phyloP scores from a whole-genome alignment of 2,329 filamentous ascomycete species.

The Colletotrichum sp. region DNA sequence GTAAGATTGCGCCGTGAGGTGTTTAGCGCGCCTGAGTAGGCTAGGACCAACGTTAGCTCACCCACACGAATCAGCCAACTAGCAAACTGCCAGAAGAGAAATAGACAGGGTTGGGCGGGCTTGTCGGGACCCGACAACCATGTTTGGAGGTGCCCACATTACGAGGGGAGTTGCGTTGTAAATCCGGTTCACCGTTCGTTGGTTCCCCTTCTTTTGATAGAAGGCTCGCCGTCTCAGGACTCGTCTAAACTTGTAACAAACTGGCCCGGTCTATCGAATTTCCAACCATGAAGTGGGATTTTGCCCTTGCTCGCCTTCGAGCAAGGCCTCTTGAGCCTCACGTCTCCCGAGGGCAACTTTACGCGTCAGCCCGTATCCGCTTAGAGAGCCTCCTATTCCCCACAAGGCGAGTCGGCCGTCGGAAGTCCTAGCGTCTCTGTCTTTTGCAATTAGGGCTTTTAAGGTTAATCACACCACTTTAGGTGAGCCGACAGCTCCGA shows the following conservation, averaged over 20 bases:
- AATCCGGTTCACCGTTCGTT: not conserved
- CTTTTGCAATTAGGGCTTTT: not conserved
- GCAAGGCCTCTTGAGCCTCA: not conserved
- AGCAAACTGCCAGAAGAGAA: not conserved
- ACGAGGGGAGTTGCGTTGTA: not conserved
- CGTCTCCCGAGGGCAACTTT: not conserved
- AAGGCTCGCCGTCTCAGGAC: not conserved
- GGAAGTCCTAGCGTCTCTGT: not conserved
- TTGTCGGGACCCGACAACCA: not conserved
- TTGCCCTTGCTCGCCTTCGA: not conserved
- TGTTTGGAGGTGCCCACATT: not conserved
- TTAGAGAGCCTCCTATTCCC: not conserved
- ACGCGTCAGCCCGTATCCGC: conserved; percentile 4
- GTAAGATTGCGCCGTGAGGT: not conserved
- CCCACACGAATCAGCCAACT: not conserved
- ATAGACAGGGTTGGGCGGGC: not conserved
- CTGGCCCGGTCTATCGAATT: not conserved
- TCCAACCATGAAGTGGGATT: not conserved
- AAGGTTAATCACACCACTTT: conserved; percentile 1
- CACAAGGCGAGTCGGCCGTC: not conserved
- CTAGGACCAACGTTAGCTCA: not conserved
- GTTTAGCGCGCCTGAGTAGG: not conserved
- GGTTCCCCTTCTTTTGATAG: not conserved
- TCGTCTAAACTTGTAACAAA: not conserved
- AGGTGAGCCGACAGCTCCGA: not conserved